Evolutionary conservation across 2,329 filamentous ascomycete genomes (phyloP), one percentile per base, ranked within the genome.

Genomic region (Phialophora macrospora): DNA sequence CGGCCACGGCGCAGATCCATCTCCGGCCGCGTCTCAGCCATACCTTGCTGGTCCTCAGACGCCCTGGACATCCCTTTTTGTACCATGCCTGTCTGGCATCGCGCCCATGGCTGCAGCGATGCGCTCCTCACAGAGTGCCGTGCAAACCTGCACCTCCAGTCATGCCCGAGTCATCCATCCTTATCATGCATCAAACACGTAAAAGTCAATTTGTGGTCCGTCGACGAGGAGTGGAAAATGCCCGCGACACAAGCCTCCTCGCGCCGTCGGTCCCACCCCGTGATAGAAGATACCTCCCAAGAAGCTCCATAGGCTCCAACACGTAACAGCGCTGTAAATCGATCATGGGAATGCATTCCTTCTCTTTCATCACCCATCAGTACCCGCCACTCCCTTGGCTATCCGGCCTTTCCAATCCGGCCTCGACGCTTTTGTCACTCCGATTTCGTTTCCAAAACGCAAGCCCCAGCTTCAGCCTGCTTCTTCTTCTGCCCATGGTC

Each of bases 361-460:
- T 55, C 26, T 38, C 28, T 38, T 44, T 44, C 38, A 17, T 44
- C 38, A 20, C 17, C 34, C 49, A 30, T 63, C 55, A 56, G 52
- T 28, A 14, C 58, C 60, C 63, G 26, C 48, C 59, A 52, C 66
- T 68, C 6, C 63, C 63, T 54, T 64, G 60, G 49, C 66, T 68
- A 14, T 62, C 60, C 11, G 66, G 66, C 26, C 66, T 57, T 4
- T 60, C 54, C 12, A 9, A n/a, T 11, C 57, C 67, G 7, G 55
- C 67, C 17, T 30, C 60, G 8, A 69, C 41, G 44, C 34, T 67
- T 34, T 64, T 67, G 24, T 69, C 67, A 38, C 65, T 67, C 5
- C 65, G 62, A 28, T 62, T 70, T 54, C 69, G 64, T 63, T 72
- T 72, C 70, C 70, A 72, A 32, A 72, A 72, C 20, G 66, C 62